phyloP scores from a whole-genome alignment of 352 stramenopile species.

The Aphanomyces astaci region DNA sequence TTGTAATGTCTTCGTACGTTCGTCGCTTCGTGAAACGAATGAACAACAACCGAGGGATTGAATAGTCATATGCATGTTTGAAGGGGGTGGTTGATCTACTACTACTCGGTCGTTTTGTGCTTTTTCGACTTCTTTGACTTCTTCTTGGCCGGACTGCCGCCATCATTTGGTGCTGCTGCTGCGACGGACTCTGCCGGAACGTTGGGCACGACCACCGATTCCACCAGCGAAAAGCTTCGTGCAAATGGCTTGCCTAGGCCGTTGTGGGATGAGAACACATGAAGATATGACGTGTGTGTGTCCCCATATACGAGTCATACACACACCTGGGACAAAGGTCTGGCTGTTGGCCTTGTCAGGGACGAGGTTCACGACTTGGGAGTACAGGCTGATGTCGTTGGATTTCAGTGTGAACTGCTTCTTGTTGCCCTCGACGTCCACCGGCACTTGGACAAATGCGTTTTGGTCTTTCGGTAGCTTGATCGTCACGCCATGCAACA shows the following conservation, averaged over 20 bases:
- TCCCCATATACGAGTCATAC: not conserved
- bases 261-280: not conserved
- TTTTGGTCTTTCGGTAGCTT: slow-evolving; percentile 19
- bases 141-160: slow-evolving; percentile 13
- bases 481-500: slow-evolving; percentile 9
- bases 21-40: too few relatives aligned
- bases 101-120: not conserved
- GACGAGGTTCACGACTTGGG: slow-evolving; percentile 19
- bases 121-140: slow-evolving; percentile 20
- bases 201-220: slow-evolving; percentile 7
- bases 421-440: not conserved
- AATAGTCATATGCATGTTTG: not conserved
- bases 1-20: too few relatives aligned
- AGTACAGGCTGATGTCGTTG: not conserved
- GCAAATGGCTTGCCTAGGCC: slow-evolving; percentile 14
- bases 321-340: slow-evolving; percentile 15
- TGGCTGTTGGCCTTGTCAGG: slow-evolving; percentile 13
- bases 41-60: too few relatives aligned
- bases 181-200: not conserved
- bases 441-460: slow-evolving; percentile 15
- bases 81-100: not conserved
- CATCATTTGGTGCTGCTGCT: too few relatives aligned
- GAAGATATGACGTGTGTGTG: not conserved
- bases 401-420: slow-evolving; percentile 15
- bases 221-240: slow-evolving; percentile 14